Evolutionary conservation across 2,329 filamentous ascomycete genomes (phyloP).

Genomic region (Fusarium illudens): DNA sequence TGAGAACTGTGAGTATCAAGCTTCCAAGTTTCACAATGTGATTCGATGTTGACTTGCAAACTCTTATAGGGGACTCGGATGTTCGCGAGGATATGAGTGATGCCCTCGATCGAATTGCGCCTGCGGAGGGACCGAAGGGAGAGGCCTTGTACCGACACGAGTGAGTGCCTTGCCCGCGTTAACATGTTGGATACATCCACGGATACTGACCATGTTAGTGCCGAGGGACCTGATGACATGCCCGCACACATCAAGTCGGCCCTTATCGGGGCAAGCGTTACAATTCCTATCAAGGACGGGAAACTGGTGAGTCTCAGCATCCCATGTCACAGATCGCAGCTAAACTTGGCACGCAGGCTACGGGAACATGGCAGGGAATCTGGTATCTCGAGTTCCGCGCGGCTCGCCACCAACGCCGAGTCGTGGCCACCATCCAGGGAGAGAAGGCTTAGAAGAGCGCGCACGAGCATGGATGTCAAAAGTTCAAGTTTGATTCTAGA

Average conservation of each 20-base stretch:
- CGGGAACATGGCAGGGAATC: slow-evolving; percentile 84
- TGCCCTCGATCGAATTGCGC: slow-evolving; percentile 88
- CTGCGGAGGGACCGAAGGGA: slow-evolving; percentile 76
- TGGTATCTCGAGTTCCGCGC: slow-evolving; percentile 93
- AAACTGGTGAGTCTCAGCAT: slow-evolving; percentile 65
- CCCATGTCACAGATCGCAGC: neutral
- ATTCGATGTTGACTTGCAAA: slow-evolving; percentile 49
- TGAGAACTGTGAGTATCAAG: slow-evolving; percentile 75
- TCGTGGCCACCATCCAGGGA: slow-evolving; percentile 95
- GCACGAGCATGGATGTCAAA: slow-evolving; percentile 4
- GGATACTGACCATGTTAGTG: slow-evolving; percentile 55
- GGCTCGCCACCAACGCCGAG: slow-evolving; percentile 77
- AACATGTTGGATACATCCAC: neutral
- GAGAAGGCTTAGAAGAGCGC: slow-evolving; percentile 62
- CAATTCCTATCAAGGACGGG: slow-evolving; percentile 89
- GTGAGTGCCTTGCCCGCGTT: slow-evolving; percentile 38
- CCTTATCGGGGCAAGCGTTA: slow-evolving; percentile 87
- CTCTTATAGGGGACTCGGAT: slow-evolving; percentile 67
- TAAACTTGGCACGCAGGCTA: slow-evolving; percentile 52
- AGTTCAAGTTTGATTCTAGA: slow-evolving; percentile 27
- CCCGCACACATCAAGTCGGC: slow-evolving; percentile 96
- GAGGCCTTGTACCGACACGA: slow-evolving; percentile 80
- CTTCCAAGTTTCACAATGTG: too few relatives aligned
- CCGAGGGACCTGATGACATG: slow-evolving; percentile 94
- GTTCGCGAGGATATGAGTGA: slow-evolving; percentile 95